Evolutionary conservation across 2,329 filamentous ascomycete genomes (phyloP).

Genomic region (Pyrenophora graminea): DNA sequence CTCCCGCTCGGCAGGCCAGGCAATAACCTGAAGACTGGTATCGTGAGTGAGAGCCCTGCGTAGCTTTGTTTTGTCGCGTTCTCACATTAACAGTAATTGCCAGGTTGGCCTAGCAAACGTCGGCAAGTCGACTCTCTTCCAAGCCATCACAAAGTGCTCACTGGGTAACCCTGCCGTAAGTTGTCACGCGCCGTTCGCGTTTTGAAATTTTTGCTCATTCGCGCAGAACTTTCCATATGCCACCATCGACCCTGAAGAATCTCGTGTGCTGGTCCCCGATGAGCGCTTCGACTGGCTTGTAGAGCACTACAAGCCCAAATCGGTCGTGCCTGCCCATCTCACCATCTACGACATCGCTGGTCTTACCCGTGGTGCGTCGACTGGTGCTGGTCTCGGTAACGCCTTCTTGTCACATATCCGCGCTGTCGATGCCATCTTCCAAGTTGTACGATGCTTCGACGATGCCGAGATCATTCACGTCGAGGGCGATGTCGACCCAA

Average conservation of each 20-base stretch:
- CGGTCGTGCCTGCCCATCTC: conserved; percentile 91
- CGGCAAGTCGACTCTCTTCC: conserved; percentile 98
- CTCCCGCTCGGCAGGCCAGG: conserved; percentile 92
- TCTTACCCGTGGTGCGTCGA: conserved; percentile 92
- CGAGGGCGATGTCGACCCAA: conserved; percentile 95
- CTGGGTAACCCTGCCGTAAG: conserved; percentile 95
- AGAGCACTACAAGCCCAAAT: conserved; percentile 98
- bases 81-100: conserved; percentile 51
- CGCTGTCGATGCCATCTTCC: conserved; percentile 96
- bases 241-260: conserved; percentile 98
- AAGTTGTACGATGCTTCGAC: conserved; percentile 95
- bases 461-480: conserved; percentile 99
- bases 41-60: conserved; percentile 71
- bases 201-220: conserved; percentile 19
- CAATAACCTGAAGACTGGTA: conserved; percentile 98
- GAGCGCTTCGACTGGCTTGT: conserved; percentile 94
- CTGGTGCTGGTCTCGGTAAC: conserved; percentile 95
- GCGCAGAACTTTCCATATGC: conserved; percentile 94
- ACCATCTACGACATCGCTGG: conserved; percentile 99
- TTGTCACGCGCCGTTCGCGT: conserved; percentile 25
- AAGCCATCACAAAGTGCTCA: conserved; percentile 96
- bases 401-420: conserved; percentile 98
- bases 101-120: conserved; percentile 98
- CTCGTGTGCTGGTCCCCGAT: conserved; percentile 95
- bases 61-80: conserved; percentile 36